Percentiles rank a stretch among this genome's conserved stretches.
Evolutionary conservation across 352 stramenopile species (phyloP).

Genomic region (Thalassiosira hispida): DNA sequence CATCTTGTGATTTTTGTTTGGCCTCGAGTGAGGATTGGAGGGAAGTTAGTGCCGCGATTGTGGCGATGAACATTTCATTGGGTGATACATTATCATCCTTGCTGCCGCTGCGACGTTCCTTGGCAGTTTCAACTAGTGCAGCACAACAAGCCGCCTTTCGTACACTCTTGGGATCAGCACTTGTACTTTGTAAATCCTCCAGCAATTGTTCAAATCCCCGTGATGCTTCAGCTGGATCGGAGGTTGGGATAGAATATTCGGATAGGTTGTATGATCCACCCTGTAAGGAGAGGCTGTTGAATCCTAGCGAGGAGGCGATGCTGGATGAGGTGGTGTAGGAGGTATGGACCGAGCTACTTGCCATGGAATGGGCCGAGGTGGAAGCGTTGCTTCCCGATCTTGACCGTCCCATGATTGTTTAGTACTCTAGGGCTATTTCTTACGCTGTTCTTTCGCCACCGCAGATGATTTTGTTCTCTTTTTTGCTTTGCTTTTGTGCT

Average conservation of each 20-base stretch:
- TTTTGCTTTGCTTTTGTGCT: too few species aligned
- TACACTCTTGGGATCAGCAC: slow-evolving; percentile 48
- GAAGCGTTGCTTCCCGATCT: slow-evolving; percentile 15
- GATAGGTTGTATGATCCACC: neutral
- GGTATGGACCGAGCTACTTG: neutral
- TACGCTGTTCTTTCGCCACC: too few species aligned
- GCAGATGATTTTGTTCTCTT: too few species aligned
- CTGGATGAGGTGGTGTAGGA: neutral
- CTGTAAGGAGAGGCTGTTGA: neutral
- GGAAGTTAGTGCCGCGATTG: slow-evolving; percentile 56
- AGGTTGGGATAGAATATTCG: slow-evolving; percentile 16
- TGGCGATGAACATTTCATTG: slow-evolving; percentile 50
- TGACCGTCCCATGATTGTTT: slow-evolving; percentile 6
- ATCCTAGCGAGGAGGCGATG: neutral
- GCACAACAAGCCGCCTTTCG: slow-evolving; percentile 54
- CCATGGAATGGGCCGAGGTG: slow-evolving; percentile 5
- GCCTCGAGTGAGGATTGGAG: slow-evolving; percentile 58
- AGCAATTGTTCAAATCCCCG: slow-evolving; percentile 19
- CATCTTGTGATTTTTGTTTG: slow-evolving; percentile 23
- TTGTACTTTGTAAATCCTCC: slow-evolving; percentile 17
- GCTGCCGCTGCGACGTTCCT: slow-evolving; percentile 8
- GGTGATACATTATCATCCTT: slow-evolving; percentile 10
- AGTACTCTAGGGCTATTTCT: too few species aligned
- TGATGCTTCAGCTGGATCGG: slow-evolving; percentile 1
- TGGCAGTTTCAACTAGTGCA: slow-evolving; percentile 61